Evolutionary conservation across 208 protist species (phyloP).

Genomic region (Tetramitus jugosus): DNA sequence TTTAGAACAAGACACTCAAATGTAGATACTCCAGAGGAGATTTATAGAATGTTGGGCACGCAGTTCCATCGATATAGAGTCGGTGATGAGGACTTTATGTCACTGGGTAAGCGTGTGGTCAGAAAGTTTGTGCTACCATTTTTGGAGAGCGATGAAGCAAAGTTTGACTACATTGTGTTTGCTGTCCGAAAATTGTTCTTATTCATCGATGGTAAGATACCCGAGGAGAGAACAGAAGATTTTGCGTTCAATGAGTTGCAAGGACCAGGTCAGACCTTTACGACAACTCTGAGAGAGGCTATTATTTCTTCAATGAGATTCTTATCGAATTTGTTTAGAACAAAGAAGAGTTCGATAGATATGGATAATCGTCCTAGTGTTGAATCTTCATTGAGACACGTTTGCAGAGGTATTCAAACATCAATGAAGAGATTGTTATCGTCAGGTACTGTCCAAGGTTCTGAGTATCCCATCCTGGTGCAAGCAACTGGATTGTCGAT

Average conservation of each 20-base stretch:
- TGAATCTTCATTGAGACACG: no score
- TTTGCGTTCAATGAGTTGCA: conserved; percentile 90
- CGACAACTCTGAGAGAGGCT: not conserved
- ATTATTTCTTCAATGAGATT: not conserved
- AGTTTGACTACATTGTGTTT: conserved; percentile 88
- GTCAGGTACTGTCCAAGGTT: no score
- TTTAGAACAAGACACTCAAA: conserved; percentile 4
- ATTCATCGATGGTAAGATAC: conserved; percentile 69
- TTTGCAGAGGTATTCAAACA: no score
- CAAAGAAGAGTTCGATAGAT: no score
- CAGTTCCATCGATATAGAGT: not conserved
- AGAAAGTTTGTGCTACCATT: conserved; percentile 69
- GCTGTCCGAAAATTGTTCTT: conserved; percentile 89
- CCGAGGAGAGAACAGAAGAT: conserved; percentile 88
- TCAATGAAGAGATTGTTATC: not conserved
- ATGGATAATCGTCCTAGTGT: no score
- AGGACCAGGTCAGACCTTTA: conserved; percentile 79
- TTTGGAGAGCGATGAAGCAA: conserved; percentile 64
- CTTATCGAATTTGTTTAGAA: no score
- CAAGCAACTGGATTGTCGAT: conserved; percentile 89
- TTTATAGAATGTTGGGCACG: not conserved
- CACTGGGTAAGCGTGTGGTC: no score
- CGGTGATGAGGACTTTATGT: conserved; percentile 46
- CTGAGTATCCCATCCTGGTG: conserved; percentile 32
- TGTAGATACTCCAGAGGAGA: not conserved